Conservation (phyloP, 768 basidiomycete genomes). For the Tulasnella sp. region DNA sequence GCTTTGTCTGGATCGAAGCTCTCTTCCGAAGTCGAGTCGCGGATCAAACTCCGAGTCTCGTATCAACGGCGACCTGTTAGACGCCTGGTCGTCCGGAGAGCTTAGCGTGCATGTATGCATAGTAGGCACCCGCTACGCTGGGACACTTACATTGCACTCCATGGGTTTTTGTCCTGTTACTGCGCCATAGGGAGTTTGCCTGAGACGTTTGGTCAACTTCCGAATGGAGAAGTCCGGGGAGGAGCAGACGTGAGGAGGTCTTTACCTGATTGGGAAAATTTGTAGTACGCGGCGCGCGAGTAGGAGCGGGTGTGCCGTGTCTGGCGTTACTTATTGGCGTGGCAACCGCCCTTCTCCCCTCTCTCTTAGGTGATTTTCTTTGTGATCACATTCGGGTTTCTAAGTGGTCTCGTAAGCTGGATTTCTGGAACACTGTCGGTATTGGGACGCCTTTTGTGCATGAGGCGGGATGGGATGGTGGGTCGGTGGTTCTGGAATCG, state of each 20-base stretch:
- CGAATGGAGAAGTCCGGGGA: not conserved
- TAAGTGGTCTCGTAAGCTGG: not conserved
- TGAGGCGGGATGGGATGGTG: no score
- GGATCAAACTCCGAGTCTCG: not conserved
- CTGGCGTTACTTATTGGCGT: not conserved
- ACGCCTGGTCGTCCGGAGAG: not conserved
- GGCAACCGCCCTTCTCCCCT: not conserved
- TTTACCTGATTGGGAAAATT: not conserved
- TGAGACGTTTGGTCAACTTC: not conserved
- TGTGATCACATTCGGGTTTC: not conserved
- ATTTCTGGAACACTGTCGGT: not conserved
- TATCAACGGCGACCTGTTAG: not conserved
- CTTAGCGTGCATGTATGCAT: not conserved
- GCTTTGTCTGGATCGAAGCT: no score
- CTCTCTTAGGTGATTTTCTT: not conserved
- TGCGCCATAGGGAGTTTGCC: not conserved
- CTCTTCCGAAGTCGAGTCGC: no score
- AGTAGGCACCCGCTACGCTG: not conserved
- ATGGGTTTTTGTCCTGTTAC: not conserved
- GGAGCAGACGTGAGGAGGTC: not conserved
- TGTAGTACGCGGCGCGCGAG: no score
- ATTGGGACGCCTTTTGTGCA: no score
- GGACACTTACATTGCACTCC: not conserved
- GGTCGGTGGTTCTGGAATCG: not conserved
- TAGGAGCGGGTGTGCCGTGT: not conserved